Base-by-base conservation (phyloP, 495 filamentous ascomycete genomes). In the Penicillium flavigenum region DNA sequence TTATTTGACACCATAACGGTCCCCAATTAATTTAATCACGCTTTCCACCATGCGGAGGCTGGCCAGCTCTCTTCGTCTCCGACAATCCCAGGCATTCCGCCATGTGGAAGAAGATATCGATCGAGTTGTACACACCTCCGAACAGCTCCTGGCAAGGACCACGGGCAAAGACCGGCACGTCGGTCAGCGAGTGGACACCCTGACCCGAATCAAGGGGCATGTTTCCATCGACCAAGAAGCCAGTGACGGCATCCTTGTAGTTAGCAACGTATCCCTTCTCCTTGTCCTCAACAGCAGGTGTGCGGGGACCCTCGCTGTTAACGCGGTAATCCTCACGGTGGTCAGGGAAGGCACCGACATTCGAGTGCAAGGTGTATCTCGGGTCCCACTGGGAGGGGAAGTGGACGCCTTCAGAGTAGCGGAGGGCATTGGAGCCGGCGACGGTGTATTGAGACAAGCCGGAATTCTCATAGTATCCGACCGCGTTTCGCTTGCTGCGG, bases 371-470 rank as follows among this genome's bases (percentile, higher is more conserved):
- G 14, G 87, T 84, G 72, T 91, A 91, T 9, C 88, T 81, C 38
- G 88, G 88, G 62, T 88, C 85, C 88, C 88, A 90, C 74, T 86
- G 88, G 32, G 79, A 69, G 27, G 88, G 88, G 76, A 91, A 91
- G 69, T 87, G 79, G 11, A 80, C 75, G 16, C 84, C 84, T 8
- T 86, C 85, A 57, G 75, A 79, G 77, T 88, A 89, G 1, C 63
- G 65, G 26, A 80, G 57, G 22, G 64, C 42, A 65, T 76, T 61
- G 14, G 63, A 74, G 51, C 49, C 78, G 61, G 12, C 70, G 44
- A 76, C 71, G 6, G 79, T 81, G 74, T 91, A 91, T 69, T 89
- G 86, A n/a, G 83, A 86, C 4, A 86, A 68, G 2, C 88, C 88
- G 4, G 84, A 83, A 46, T 82, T 78, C 57, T 79, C 60, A 75